phyloP scores from a whole-genome alignment of 768 basidiomycete genomes.

The Grammothele lineata region DNA sequence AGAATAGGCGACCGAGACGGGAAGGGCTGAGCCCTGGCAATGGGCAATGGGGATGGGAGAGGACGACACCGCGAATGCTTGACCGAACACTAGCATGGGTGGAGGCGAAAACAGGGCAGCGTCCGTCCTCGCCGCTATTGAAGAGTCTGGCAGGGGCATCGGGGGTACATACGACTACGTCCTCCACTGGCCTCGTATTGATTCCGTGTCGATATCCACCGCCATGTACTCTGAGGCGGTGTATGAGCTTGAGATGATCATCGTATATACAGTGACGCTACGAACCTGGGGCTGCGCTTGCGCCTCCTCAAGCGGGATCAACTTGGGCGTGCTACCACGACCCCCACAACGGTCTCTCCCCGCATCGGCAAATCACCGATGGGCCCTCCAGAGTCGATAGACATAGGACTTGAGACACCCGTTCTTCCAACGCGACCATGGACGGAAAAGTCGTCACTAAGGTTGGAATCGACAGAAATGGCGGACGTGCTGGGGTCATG shows the following conservation, averaged over 20 bases:
- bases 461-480: conserved; percentile 17
- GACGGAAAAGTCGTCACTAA: conserved; percentile 7
- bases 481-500: conserved; percentile 24
- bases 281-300: conserved; percentile 57
- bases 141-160: conserved; percentile 38
- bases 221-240: conserved; percentile 18
- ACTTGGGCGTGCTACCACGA: conserved; percentile 53
- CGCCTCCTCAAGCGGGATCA: conserved; percentile 78
- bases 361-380: conserved; percentile 39
- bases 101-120: conserved; percentile 40
- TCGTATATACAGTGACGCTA: conserved; percentile 27
- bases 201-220: conserved; percentile 4
- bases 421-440: conserved; percentile 11
- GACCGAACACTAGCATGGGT: conserved; percentile 53
- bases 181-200: conserved; percentile 27
- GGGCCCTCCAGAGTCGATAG: conserved; percentile 9
- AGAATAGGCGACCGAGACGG: conserved; percentile 24
- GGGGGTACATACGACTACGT: conserved; percentile 41
- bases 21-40: conserved; percentile 20
- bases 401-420: conserved; percentile 23
- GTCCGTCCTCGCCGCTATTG: conserved; percentile 45
- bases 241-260: conserved; percentile 14
- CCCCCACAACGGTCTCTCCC: conserved; percentile 41
- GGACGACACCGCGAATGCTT: conserved; percentile 5
- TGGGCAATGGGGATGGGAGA: conserved; percentile 15